phyloP scores from a whole-genome alignment of 305 asterid species.

The Coffea humblotiana region DNA sequence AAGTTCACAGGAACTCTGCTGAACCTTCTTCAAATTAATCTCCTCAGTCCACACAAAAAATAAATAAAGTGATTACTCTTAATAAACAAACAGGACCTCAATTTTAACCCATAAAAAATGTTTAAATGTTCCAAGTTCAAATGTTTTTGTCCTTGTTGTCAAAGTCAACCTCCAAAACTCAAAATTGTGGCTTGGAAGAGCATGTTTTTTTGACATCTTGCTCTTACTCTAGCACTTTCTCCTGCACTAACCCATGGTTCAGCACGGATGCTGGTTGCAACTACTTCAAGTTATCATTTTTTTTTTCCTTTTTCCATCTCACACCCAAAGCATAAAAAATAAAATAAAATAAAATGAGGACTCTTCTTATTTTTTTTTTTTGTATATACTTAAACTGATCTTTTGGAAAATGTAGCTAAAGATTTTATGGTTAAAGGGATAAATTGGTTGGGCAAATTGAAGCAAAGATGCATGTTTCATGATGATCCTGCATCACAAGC shows the following conservation, averaged over 20 bases:
- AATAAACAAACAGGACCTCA: neutral
- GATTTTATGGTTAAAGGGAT: too few species aligned
- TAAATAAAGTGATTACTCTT: neutral
- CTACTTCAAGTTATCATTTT: too few species aligned
- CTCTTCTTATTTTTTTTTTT: too few species aligned
- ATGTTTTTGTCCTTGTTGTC: neutral
- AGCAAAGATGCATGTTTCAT: too few species aligned
- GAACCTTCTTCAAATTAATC: neutral
- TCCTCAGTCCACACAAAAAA: neutral
- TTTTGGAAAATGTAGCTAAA: too few species aligned
- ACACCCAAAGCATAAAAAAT: too few species aligned
- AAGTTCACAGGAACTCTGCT: neutral
- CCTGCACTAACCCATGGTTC: constrained; percentile 5
- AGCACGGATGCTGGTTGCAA: neutral
- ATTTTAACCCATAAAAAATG: too few species aligned
- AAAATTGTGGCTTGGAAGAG: neutral
- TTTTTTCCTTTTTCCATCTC: too few species aligned
- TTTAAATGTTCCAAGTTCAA: neutral
- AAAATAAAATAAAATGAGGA: too few species aligned
- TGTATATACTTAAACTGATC: too few species aligned
- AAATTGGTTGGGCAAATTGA: too few species aligned
- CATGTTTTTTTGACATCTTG: neutral
- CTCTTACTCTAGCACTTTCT: neutral
- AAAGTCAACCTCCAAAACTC: neutral
- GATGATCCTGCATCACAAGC: too few species aligned